A percentile compares a stretch with the other conserved stretches of the same genome.
These are phyloP conservation scores for Ganoderma meredithae DNA, from an alignment of 1,284 basidiomycete genomes.

Conservation along the genomic window DNA sequence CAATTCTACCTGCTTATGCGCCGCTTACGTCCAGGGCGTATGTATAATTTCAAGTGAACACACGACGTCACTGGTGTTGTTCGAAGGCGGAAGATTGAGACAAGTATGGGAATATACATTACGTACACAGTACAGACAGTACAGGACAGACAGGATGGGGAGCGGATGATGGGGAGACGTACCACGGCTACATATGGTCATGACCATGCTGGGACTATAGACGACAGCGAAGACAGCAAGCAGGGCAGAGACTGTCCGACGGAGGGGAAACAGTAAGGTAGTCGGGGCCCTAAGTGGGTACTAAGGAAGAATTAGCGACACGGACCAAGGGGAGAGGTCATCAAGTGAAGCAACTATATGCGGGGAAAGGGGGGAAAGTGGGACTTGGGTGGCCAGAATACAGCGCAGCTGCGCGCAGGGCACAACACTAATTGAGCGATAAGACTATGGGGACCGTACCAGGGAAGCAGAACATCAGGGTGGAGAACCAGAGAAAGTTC, in stretches of 20 bases:
- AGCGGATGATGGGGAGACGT: constrained; percentile 27
- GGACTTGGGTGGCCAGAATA: constrained; percentile 7
- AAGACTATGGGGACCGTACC: constrained; percentile 34
- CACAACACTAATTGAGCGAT: constrained; percentile 37
- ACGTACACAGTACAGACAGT: constrained; percentile 31
- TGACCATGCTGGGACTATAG: constrained; percentile 27
- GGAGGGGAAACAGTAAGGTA: constrained; percentile 24
- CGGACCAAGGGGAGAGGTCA: not conserved
- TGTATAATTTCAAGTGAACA: constrained; percentile 6
- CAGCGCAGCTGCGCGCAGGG: constrained; percentile 31
- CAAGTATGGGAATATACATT: constrained; percentile 20
- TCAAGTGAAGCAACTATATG: not conserved
- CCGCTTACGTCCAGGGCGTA: constrained; percentile 13
- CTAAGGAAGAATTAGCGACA: constrained; percentile 7
- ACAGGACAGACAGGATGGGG: constrained; percentile 11
- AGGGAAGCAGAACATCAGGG: constrained; percentile 6
- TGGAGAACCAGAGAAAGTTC: constrained; percentile 5
- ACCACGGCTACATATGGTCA: constrained; percentile 34
- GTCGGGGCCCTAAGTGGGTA: constrained; percentile 21
- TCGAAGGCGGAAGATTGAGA: not conserved
- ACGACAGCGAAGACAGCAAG: constrained; percentile 34
- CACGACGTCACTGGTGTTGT: not conserved
- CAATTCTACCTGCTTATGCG: not conserved
- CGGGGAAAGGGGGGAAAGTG: not conserved
- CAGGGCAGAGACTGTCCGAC: constrained; percentile 29